Evolutionary conservation across 2,329 filamentous ascomycete species (phyloP), one percentile per base, ranked within the genome.

Genomic region (Nectriaceae sp.): DNA sequence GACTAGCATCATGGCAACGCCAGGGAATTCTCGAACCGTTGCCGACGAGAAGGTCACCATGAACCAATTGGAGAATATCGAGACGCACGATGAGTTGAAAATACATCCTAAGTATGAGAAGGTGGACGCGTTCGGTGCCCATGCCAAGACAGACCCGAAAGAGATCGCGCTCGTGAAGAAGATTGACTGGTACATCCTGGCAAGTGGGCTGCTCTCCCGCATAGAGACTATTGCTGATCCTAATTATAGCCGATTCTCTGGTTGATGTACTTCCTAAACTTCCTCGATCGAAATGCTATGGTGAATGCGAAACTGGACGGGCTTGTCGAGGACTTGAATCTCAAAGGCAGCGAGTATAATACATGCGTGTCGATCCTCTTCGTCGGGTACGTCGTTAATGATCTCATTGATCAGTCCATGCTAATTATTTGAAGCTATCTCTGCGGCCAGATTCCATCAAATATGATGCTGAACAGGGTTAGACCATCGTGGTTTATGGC

Each of bases 241-340:
- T n/a, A n/a, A n/a, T n/a, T n/a, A n/a, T n/a, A n/a, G 59, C 73
- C 74, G 2, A 60, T 52, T 20, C 50, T 55, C 1, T 62, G 59
- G 56, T 54, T 65, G 4, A 71, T 75, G 62, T 75, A 75, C 39
- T 70, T 70, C n/a, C 55, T 70, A 20, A 69, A 69, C 40, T 70
- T 69, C 33, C 63, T 77, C n/a, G 76, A 80, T 52, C 67, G 75
- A 15, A 80, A 79, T 47, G 78, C 82, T 38, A 81, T 83, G 55
- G 80, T 80, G 2, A 77, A 80, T 19, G 81, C 81, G 3, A 70
- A 75, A 18, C 59, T 84, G 24, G 75, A 80, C 47, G 77, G 77
- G 1, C 63, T 84, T 4, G 75, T 80, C 42, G 69, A 74, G 8
- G 76, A 83, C 40, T 63, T 84, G 2, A 65, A 70, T 3, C 65